Evolutionary conservation across 2,329 filamentous ascomycete species (phyloP).

Genomic region (Colletotrichum acutatum): DNA sequence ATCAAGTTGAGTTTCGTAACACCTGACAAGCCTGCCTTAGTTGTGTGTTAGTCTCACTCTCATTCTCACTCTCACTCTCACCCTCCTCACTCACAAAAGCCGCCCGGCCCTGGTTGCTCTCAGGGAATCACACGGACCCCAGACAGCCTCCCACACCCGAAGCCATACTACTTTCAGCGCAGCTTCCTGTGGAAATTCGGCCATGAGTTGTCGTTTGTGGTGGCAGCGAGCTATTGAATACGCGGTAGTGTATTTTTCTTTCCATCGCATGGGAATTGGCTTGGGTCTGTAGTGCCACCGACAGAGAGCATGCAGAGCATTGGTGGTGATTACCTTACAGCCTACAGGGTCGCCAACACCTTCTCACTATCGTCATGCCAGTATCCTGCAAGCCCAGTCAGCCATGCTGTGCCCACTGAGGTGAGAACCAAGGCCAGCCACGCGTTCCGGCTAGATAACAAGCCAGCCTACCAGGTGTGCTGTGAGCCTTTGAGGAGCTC

Average conservation of each 20-base stretch:
- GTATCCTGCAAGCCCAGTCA: slow-evolving; percentile 1
- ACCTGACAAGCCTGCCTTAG: slow-evolving; percentile 25
- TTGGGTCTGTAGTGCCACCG: slow-evolving; percentile 25
- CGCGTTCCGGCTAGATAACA: neutral
- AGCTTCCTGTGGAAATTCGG: slow-evolving; percentile 11
- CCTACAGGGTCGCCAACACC: neutral
- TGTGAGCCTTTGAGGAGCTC: neutral
- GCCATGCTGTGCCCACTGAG: neutral
- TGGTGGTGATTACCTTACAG: neutral
- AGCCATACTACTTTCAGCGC: slow-evolving; percentile 12
- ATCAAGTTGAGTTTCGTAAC: slow-evolving; percentile 11
- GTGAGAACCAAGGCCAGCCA: neutral
- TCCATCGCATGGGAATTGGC: slow-evolving; percentile 1
- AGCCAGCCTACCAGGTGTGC: neutral
- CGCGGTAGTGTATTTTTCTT: neutral
- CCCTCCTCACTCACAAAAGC: neutral
- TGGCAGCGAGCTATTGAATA: neutral
- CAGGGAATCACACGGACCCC: slow-evolving; percentile 1
- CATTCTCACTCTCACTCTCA: neutral
- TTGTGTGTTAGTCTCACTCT: slow-evolving; percentile 16
- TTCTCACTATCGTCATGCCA: too few species aligned
- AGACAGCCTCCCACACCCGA: slow-evolving; percentile 4
- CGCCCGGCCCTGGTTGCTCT: neutral
- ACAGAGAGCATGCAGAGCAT: neutral
- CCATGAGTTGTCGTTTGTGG: neutral